Evolutionary conservation across 2,329 filamentous ascomycete species (phyloP).

Genomic region (Hymenoscyphus fructigenus): DNA sequence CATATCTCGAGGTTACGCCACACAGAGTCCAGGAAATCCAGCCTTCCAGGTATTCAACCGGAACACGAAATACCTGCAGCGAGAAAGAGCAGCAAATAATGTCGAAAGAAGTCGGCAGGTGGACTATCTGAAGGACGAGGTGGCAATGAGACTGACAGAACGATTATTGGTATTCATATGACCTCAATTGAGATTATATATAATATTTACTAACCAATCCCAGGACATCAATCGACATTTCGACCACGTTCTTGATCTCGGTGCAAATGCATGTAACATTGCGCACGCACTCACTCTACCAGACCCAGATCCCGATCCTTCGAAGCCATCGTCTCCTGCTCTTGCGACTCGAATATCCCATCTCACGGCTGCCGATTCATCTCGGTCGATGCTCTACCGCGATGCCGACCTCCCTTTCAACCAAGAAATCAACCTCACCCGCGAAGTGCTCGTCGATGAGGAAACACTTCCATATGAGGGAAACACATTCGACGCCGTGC

Average conservation of each 20-base stretch:
- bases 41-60: constrained; percentile 90
- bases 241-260: constrained; percentile 81
- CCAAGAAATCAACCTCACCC: constrained; percentile 65
- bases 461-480: constrained; percentile 75
- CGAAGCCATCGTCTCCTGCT: constrained; percentile 57
- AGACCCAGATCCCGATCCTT: constrained; percentile 61
- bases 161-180: constrained; percentile 65
- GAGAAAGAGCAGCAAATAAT: constrained; percentile 76
- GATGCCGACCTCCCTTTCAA: constrained; percentile 77
- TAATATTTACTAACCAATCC: constrained; percentile 15
- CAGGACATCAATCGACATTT: constrained; percentile 92
- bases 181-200: constrained; percentile 13
- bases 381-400: constrained; percentile 72
- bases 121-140: constrained; percentile 92
- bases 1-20: constrained; percentile 62
- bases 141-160: constrained; percentile 80
- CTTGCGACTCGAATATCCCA: constrained; percentile 70
- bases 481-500: constrained; percentile 80
- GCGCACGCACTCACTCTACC: constrained; percentile 74
- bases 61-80: constrained; percentile 84
- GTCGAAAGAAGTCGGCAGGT: constrained; percentile 71
- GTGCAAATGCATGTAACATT: constrained; percentile 94
- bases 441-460: constrained; percentile 72
- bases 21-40: constrained; percentile 66
- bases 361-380: constrained; percentile 81